Evolutionary conservation across 2,329 filamentous ascomycete species (phyloP).

Genomic region (Ophiosphaerella korrae): DNA sequence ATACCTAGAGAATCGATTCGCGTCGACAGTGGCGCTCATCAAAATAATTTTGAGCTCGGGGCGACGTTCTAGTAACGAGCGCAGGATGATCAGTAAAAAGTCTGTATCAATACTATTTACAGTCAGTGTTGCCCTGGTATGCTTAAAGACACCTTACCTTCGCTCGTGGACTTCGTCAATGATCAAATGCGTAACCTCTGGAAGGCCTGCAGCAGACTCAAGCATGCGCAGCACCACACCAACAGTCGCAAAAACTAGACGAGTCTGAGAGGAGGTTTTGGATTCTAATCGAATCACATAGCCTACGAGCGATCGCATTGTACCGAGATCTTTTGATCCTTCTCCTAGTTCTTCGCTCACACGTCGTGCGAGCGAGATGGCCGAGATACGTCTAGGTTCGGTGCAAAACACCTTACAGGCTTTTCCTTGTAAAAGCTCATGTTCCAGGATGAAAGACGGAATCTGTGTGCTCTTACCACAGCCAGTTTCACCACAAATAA

Average conservation of each 20-base stretch:
- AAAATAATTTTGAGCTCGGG: slow-evolving; percentile 89
- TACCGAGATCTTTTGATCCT: slow-evolving; percentile 79
- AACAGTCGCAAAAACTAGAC: slow-evolving; percentile 84
- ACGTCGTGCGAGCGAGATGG: slow-evolving; percentile 88
- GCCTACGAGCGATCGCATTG: slow-evolving; percentile 80
- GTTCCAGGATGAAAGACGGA: slow-evolving; percentile 90
- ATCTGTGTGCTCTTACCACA: slow-evolving; percentile 98
- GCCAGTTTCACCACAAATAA: slow-evolving; percentile 95
- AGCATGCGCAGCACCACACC: slow-evolving; percentile 98
- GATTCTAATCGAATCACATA: slow-evolving; percentile 94
- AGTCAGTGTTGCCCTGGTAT: slow-evolving; percentile 15
- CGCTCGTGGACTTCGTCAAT: slow-evolving; percentile 98
- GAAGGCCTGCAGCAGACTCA: slow-evolving; percentile 82
- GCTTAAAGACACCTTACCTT: slow-evolving; percentile 43
- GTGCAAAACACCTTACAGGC: slow-evolving; percentile 94
- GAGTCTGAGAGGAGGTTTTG: slow-evolving; percentile 79
- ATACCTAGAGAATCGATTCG: slow-evolving; percentile 87
- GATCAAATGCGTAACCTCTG: slow-evolving; percentile 89
- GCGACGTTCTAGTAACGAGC: slow-evolving; percentile 75
- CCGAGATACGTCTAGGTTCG: slow-evolving; percentile 92
- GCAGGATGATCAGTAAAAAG: slow-evolving; percentile 89
- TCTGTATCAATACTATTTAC: slow-evolving; percentile 81
- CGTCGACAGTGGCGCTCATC: slow-evolving; percentile 97
- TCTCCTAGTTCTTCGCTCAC: slow-evolving; percentile 96
- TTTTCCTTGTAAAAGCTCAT: slow-evolving; percentile 79